Base-by-base conservation (phyloP, 2,329 filamentous ascomycete genomes). In the Aspergillus tamarii region DNA sequence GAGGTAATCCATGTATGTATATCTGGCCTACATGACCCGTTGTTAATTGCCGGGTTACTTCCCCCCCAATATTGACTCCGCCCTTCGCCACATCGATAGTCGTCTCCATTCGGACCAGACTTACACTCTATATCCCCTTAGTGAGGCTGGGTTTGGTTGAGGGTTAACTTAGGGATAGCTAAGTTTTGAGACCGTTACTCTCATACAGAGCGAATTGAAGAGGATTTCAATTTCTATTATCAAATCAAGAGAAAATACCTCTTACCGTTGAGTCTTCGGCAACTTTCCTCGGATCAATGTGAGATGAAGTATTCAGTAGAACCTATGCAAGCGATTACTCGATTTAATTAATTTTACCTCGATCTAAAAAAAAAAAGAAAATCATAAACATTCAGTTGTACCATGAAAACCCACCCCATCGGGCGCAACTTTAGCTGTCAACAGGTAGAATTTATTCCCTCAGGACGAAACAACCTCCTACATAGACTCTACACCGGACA, bases 11-110 rank as follows among this genome's bases (percentile, higher is more conserved):
- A 19, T 32, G 23, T 43, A 30, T 60, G 30, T 34, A 26, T 36
- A 19, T 28, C 39, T 32, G 2, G 21, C 1, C 14, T 48, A 48
- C 21, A 26, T 23, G 19, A 26, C n/a, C n/a, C 32, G 23, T 10
- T 36, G 14, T 8, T 7, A 55, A 21, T 8, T 55, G 23, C 32
- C 30, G 11, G 16, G 26, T 11, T 39, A 36, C 9, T 26, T 10
- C n/a, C 19, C 21, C n/a, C 48, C 28, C 3, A 52, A 32, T 55
- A 55, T 55, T 55, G 52, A 39, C 52, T 55, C 52, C 52, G 52
- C 52, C 14, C 32, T 54, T 30, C 32, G 52, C 52, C 52, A 55
- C 52, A 23, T 55, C 52, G 21, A 55, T 55, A 55, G 52, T 55
- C 4, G n/a, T 26, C 52, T 55, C 28, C 21, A 52, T 52, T 32